These are phyloP conservation scores for Meira nashicola DNA, from an alignment of 1,284 basidiomycete genomes.

Conservation along the genomic window DNA sequence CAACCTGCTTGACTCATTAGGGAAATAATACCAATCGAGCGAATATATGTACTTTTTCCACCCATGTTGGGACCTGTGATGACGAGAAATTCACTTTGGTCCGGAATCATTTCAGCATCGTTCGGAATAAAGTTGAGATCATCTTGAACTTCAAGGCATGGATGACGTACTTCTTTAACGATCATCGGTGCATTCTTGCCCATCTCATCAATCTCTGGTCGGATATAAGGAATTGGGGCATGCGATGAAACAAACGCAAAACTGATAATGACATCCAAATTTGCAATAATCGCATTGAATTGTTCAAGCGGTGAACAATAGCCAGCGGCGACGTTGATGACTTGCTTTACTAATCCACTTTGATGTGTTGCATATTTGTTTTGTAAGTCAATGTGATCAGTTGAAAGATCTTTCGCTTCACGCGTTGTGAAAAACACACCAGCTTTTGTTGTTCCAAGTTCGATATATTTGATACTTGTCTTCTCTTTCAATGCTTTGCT, in stretches of 20 bases:
- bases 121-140: constrained; percentile 93
- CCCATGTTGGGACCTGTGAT: constrained; percentile 86
- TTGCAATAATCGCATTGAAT: constrained; percentile 80
- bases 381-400: constrained; percentile 68
- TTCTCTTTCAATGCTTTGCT: constrained; percentile 65
- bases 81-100: constrained; percentile 76
- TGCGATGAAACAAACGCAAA: constrained; percentile 85
- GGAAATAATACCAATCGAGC: constrained; percentile 82
- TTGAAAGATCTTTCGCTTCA: constrained; percentile 67
- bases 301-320: constrained; percentile 85
- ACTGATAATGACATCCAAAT: constrained; percentile 82
- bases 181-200: constrained; percentile 21
- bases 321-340: constrained; percentile 74
- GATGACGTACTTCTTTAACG: constrained; percentile 64
- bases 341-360: constrained; percentile 79
- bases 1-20: constrained; percentile 90
- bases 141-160: constrained; percentile 93
- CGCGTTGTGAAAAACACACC: constrained; percentile 90
- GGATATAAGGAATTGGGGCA: constrained; percentile 80
- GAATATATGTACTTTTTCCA: constrained; percentile 84
- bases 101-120: constrained; percentile 78
- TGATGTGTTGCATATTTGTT: constrained; percentile 72
- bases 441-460: constrained; percentile 74
- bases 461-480: constrained; percentile 72
- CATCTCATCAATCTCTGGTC: constrained; percentile 59